Evolutionary conservation across 306 rosid genomes (phyloP), one percentile per base, ranked within the genome.

Genomic region (Vigna unguiculata): DNA sequence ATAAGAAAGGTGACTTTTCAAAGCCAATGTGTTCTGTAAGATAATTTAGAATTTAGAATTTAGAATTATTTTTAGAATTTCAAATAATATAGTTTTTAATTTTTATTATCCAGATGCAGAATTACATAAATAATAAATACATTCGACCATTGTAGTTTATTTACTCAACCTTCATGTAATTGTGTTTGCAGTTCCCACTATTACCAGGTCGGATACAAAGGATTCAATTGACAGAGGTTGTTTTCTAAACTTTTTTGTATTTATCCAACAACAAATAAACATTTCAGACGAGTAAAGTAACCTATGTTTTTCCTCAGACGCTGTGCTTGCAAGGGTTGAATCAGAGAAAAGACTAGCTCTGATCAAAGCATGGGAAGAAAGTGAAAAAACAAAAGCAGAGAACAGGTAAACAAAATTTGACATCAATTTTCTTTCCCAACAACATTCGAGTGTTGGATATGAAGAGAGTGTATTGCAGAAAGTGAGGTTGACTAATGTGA

Each of bases 301-400:
- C 57, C 9, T 68, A 41, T 22, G 2, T 14, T 21, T 48, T 75
- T 19, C 16, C 43, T 61, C 76, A 93, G 98, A 86, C 81, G 76
- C 78, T 21, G 77, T 77, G 41, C 85, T 85, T 57, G 97, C 97
- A 20, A 82, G 76, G 47, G 87, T 91, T 48, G 90, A 90, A 84
- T 64, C 78, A 49, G 91, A 91, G 86, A 93, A 93, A 81, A 85
- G 85, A 78, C 34, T 88, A 69, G 91, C 98, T 74, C 82, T 91
- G 38, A 89, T 88, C 40, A 93, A 76, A 81, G 98, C 98, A 25
- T 91, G 98, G 98, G 97, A 93, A 80, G 96, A 91, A 76, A 91
- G 89, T 80, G 96, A 90, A 64, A 93, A 90, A 84, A 86, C 96
- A 30, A 91, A 83, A 78, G 82, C 79, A 61, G 96, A 88, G 28